Conservation (phyloP, 2,329 filamentous ascomycete species). For the Endocalyx cinctus region DNA sequence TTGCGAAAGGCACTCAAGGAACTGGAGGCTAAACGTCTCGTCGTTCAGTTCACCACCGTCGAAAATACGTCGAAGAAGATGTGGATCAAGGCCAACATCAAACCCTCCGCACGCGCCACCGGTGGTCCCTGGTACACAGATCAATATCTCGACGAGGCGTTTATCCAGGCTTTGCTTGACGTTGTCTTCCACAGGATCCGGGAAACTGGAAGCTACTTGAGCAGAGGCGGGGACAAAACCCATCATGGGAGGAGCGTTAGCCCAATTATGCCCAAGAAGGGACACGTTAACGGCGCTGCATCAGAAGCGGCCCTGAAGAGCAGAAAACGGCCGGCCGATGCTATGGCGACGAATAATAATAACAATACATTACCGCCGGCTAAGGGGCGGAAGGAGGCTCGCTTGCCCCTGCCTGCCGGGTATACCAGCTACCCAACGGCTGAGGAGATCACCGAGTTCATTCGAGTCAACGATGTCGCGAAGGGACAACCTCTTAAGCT, state of each 20-base stretch:
- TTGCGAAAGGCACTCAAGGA: constrained; percentile 79
- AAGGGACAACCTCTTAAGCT: constrained; percentile 67
- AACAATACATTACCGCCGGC: constrained; percentile 19
- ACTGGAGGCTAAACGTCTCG: constrained; percentile 75
- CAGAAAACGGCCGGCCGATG: constrained; percentile 46
- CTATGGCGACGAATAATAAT: constrained; percentile 15
- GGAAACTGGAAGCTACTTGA: constrained; percentile 29
- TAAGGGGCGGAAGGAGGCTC: constrained; percentile 29
- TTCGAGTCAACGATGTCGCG: constrained; percentile 65
- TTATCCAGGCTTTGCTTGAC: constrained; percentile 71
- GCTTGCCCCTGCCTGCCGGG: constrained; percentile 55
- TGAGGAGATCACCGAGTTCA: constrained; percentile 67
- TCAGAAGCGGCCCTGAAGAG: constrained; percentile 34
- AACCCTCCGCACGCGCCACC: constrained; percentile 83
- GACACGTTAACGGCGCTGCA: constrained; percentile 45
- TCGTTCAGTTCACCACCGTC: constrained; percentile 86
- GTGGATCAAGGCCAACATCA: constrained; percentile 85
- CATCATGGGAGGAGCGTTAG: too few relatives aligned
- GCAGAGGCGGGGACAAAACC: constrained; percentile 16
- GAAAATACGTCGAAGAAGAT: constrained; percentile 89
- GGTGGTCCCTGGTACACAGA: constrained; percentile 95
- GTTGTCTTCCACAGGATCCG: constrained; percentile 28
- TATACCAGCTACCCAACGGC: constrained; percentile 79
- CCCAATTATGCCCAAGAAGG: constrained; percentile 51
- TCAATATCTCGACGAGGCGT: constrained; percentile 80